Percentiles rank a stretch among this genome's conserved stretches.
These are phyloP conservation scores for Penicillium sp. DNA, from an alignment of 2,329 filamentous ascomycete genomes.

Conservation along the genomic window DNA sequence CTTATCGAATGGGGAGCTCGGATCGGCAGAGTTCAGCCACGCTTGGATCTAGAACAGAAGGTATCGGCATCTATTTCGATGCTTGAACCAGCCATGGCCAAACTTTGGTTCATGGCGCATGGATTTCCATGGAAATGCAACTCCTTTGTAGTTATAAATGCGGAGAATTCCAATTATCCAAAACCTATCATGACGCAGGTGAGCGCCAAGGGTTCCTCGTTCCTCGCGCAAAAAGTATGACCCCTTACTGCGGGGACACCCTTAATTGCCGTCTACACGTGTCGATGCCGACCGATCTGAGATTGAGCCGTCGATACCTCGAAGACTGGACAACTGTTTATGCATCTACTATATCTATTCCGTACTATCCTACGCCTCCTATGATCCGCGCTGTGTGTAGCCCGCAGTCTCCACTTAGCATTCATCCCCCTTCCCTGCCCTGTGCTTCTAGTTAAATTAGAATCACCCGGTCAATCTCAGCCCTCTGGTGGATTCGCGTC, in stretches of 20 bases:
- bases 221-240: neutral
- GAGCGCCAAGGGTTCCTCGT: neutral
- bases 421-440: neutral
- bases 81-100: neutral
- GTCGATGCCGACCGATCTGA: neutral
- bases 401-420: neutral
- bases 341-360: neutral
- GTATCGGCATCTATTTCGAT: conserved; percentile 11
- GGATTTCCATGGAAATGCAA: conserved; percentile 5
- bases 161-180: neutral
- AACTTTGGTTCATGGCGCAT: conserved; percentile 10
- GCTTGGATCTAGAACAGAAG: conserved; percentile 5
- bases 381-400: too few relatives aligned
- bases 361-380: neutral
- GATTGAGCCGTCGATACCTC: neutral
- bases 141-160: neutral
- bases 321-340: neutral
- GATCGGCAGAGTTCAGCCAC: neutral
- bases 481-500: neutral
- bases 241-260: conserved; percentile 7
- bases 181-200: neutral
- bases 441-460: conserved; percentile 4
- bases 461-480: neutral
- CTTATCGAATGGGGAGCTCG: neutral
- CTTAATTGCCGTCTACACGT: neutral